Base-by-base conservation (phyloP, 805 yeast species). In the Saccharomyces eubayanus region DNA sequence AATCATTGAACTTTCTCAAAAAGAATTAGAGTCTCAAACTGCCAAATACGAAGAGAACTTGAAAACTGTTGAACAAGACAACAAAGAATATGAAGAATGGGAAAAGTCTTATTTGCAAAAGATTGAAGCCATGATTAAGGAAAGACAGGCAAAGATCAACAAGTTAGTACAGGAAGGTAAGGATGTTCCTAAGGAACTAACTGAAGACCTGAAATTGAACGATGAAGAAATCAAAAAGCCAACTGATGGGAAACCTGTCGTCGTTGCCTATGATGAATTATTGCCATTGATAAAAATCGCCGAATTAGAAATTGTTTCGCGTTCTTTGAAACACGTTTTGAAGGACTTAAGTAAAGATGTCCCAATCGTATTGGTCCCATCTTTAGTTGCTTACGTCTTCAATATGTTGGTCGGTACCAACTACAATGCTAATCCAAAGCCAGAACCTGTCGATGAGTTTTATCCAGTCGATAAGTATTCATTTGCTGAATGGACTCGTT, bases 261-360 rank as follows among this genome's bases (percentile, higher is more conserved):
- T 68, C n/a, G 63, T 69, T 45, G 72, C 71, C 45, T 62, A 65
- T 28, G 71, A 67, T 43, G 67, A 69, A 58, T 73, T 80, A 56
- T 62, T 71, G 6, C 73, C 83, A n/a, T 73, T 87, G 49, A 69
- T 75, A 53, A 66, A 62, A 12, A 68, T 83, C 43, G 68, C 82
- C 30, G 67, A 69, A 51, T 50, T 67, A 20, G 98, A 91, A 70
- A 84, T 91, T 74, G 69, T 91, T 61, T 80, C 92, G 27, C 84
- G 99, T 72, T 81, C 88, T 28, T 70, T 81, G 50, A 92, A 92
- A 73, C 95, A 89, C 63, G 67, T 84, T 47, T 71, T 91, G 62
- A 82, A 89, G 65, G 66, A 69, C 3, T 65, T 69, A 28, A 67
- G 84, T 43, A 60, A 59, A 5, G 52, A 60, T 0, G 64, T 84